A percentile compares a stretch with the other conserved stretches of the same genome.
These are phyloP conservation scores for Setaria italica DNA, from an alignment of 202 grass and related monocot species.

Conservation along the genomic window DNA sequence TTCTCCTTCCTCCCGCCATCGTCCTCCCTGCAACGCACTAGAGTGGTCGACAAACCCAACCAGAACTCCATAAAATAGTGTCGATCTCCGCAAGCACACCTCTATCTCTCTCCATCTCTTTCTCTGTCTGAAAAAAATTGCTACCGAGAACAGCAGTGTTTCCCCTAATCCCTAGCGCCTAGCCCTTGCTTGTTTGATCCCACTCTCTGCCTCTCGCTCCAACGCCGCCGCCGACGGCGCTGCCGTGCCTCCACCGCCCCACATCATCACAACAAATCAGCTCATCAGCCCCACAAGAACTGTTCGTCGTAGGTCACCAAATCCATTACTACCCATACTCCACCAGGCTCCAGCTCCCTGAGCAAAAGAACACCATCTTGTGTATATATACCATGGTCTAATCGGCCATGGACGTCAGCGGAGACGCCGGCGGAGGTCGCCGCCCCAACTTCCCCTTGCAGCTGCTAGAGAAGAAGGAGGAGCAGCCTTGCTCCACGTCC, in stretches of 20 bases:
- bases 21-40: constrained; percentile 47
- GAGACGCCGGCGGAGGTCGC: constrained; percentile 47
- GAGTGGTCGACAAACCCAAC: constrained; percentile 47
- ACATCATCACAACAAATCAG: constrained; percentile 50
- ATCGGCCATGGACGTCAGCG: constrained; percentile 55
- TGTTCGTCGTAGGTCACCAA: constrained; percentile 32
- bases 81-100: constrained; percentile 30
- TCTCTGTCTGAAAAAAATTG: constrained; percentile 21
- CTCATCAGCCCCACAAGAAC: constrained; percentile 41
- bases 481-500: constrained; percentile 70
- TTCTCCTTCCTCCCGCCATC: constrained; percentile 33
- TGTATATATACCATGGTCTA: constrained; percentile 48
- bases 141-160: constrained; percentile 24
- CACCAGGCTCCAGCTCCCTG: neutral
- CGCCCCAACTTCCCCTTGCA: constrained; percentile 76
- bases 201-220: constrained; percentile 28
- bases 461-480: constrained; percentile 88
- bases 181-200: constrained; percentile 38
- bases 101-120: neutral
- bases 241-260: neutral
- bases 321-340: constrained; percentile 29
- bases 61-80: constrained; percentile 67
- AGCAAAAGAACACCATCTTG: constrained; percentile 1
- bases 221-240: constrained; percentile 40
- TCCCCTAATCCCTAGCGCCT: constrained; percentile 36